Conservation (phyloP, 805 yeast genomes). For the Kodamaea jinghongensis region DNA sequence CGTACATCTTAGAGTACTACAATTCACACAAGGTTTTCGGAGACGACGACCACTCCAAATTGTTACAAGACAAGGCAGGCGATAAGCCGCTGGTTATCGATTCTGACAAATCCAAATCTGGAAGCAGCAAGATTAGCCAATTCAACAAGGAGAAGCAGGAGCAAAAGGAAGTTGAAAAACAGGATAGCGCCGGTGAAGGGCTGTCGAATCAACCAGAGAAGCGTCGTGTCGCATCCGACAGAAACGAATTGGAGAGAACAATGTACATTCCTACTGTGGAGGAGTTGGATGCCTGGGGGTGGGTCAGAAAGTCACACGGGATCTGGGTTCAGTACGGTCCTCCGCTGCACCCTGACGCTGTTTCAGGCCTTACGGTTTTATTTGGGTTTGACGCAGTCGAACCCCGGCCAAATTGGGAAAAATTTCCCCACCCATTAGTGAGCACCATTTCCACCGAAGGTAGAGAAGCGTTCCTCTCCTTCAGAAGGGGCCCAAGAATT, state of each 20-base stretch:
- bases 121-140: constrained; percentile 13
- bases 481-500: constrained; percentile 33
- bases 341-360: constrained; percentile 30
- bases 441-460: constrained; percentile 15
- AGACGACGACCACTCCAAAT: constrained; percentile 23
- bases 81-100: constrained; percentile 10
- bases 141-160: constrained; percentile 7
- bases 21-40: constrained; percentile 24
- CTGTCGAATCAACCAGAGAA: constrained; percentile 7
- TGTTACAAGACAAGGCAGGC: constrained; percentile 10
- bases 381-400: constrained; percentile 74
- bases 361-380: constrained; percentile 63
- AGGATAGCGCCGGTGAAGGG: constrained; percentile 7
- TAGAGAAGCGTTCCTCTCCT: constrained; percentile 24
- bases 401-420: constrained; percentile 71
- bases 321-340: constrained; percentile 60
- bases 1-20: constrained; percentile 27
- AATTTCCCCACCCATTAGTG: constrained; percentile 25
- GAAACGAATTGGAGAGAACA: constrained; percentile 17
- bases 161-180: constrained; percentile 3
- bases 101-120: constrained; percentile 16
- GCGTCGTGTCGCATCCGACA: constrained; percentile 17
- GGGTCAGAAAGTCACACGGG: constrained; percentile 48
- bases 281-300: constrained; percentile 40
- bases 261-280: constrained; percentile 31